phyloP scores from a whole-genome alignment of 179 eudicot species.

The Camellia oleifera region DNA sequence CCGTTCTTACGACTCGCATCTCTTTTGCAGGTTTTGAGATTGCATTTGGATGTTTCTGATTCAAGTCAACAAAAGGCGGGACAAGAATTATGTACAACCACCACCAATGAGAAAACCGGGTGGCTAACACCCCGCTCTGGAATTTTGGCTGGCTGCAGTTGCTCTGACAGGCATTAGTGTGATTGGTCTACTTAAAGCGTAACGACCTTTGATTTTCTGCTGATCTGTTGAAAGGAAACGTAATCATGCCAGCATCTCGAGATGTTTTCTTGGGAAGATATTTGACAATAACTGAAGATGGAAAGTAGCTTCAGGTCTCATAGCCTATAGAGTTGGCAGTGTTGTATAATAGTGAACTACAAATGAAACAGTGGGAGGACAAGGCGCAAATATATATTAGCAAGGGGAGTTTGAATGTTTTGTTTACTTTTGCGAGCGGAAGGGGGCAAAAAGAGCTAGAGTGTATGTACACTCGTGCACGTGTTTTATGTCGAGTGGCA shows the following conservation, averaged over 20 bases:
- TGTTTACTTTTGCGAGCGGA: not conserved
- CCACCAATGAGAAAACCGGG: slow-evolving; percentile 28
- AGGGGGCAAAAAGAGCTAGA: not conserved
- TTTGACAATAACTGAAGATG: not conserved
- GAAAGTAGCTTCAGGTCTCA: not conserved
- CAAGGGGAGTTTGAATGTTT: not conserved
- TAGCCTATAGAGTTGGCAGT: not conserved
- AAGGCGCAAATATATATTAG: not conserved
- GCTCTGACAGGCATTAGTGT: slow-evolving; percentile 60
- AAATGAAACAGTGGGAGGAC: not conserved
- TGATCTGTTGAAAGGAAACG: not conserved
- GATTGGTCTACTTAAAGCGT: slow-evolving; percentile 71
- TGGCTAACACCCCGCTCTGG: slow-evolving; percentile 51
- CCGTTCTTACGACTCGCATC: not conserved
- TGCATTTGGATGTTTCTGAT: slow-evolving; percentile 72
- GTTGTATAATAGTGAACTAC: not conserved
- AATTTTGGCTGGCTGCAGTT: slow-evolving; percentile 63
- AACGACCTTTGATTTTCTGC: slow-evolving; percentile 23
- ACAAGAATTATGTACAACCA: slow-evolving; percentile 20
- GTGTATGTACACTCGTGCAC: not conserved
- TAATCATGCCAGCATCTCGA: not conserved
- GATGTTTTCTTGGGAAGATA: not conserved
- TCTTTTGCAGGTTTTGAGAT: slow-evolving; percentile 62
- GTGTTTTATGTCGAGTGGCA: not conserved
- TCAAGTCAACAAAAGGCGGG: slow-evolving; percentile 26